Evolutionary conservation across 2,329 filamentous ascomycete genomes (phyloP), one percentile per base, ranked within the genome.

Genomic region (Pseudogymnoascus sp.): DNA sequence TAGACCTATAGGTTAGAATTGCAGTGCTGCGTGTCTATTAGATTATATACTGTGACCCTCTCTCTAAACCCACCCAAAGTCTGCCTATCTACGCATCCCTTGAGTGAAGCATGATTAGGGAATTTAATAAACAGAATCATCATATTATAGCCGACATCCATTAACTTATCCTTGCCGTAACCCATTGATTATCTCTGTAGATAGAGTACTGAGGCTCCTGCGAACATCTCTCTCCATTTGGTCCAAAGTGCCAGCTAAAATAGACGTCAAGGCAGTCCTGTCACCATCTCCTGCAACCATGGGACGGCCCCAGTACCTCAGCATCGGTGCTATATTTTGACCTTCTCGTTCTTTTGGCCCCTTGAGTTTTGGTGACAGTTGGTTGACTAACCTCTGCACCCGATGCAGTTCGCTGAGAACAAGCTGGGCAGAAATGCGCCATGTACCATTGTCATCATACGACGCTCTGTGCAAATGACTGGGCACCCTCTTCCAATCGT

Each of bases 321-420:
- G 16, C 9, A 32, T 54, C 9, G 47, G 28, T 5, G 28, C 28
- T 20, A 32, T 32, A 54, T 54, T 54, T 32, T 54, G 47, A 12
- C 6, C 16, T 20, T 54, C 47, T 32, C 28, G 32, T 22, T 54
- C 47, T 14, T 54, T 54, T 16, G 39, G 41, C 9, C 47, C 58
- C 57, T 68, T 64, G 18, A 68, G 61, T 47, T 59, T 57, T n/a
- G 32, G 16, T 18, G 72, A 68, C 20, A 71, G 61, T 43, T 62
- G 57, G 54, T 70, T 70, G 1, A 74, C 64, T 4, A 74, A 62
- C 11, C 66, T 62, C 62, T 71, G 72, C 6, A 71, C 71, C 35
- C 69, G 70, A 62, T 75, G 70, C 38, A 75, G 65, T 61, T 75
- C 71, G 43, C 68, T 65, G 16, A 75, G 68, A 14, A 75, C 68